Evolutionary conservation across 1,284 basidiomycete genomes (phyloP), one percentile per base, ranked within the genome.

Genomic region (Filobasidium uniguttulatum): DNA sequence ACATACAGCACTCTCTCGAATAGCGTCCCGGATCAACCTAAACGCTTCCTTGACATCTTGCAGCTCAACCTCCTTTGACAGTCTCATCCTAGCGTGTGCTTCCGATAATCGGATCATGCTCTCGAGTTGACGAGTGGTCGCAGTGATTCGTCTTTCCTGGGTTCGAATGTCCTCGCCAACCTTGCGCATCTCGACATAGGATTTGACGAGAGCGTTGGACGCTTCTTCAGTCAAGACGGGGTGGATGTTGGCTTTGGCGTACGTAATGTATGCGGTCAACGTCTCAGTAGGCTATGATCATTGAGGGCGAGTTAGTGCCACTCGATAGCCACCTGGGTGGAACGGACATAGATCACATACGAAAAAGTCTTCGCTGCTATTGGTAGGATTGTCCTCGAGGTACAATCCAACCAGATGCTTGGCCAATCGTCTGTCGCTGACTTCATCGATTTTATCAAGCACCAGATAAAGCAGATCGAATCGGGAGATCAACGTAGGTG

Each of bases 391-490:
- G 66, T 98, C 93, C 64, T 98, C 91, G 8, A 97, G 77, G 65
- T 98, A 98, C 44, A 98, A 70, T 0, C 83, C 79, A 20, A 98
- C 93, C 8, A 98, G 75, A 71, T 96, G 90, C 60, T 90, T 85
- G 0, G 93, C 93, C 22, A 98, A 75, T 57, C 77, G 78, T n/a
- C 91, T 76, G 67, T 98, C 93, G 53, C 84, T 72, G 23, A 75
- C 72, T 68, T 98, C 93, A 62, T 98, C 90, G 2, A 90, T 82
- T 62, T 88, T 83, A 71, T 99, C 93, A 33, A 99, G 75, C 1
- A 99, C 88, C 22, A 99, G 80, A 64, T 98, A 99, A n/a, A 99
- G 75, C 40, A 99, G 72, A 65, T 98, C 93, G 69, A 99, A 99
- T 60, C 94, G 82, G 40, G 90, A 96, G 60, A 99, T 96, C 31